phyloP scores from a whole-genome alignment of 2,329 filamentous ascomycete genomes.

The Beauveria rudraprayagi region DNA sequence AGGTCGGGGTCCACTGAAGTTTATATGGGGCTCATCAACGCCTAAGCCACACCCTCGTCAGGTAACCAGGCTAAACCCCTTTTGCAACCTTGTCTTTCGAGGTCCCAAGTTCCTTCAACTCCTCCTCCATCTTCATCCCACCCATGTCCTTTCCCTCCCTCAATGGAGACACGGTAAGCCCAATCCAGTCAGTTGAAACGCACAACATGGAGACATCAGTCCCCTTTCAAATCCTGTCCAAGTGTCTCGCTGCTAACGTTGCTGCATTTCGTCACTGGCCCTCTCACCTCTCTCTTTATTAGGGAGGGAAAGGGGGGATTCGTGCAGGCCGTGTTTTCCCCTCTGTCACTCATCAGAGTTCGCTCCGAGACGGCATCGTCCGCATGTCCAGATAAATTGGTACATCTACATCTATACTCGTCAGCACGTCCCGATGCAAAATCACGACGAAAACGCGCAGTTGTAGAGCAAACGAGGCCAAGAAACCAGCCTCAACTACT shows the following conservation, averaged over 20 bases:
- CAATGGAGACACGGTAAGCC: constrained; percentile 6
- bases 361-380: neutral
- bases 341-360: neutral
- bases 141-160: neutral
- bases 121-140: neutral
- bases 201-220: constrained; percentile 2
- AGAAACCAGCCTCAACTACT: neutral
- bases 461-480: neutral
- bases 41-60: neutral
- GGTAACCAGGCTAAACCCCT: neutral
- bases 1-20: neutral
- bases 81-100: neutral
- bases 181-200: constrained; percentile 7
- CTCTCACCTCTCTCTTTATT: neutral
- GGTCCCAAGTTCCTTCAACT: neutral
- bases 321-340: neutral
- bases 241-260: neutral
- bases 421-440: too few relatives aligned
- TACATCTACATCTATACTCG: neutral
- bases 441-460: neutral
- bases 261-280: neutral
- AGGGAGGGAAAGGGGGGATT: too few relatives aligned
- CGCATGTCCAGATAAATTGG: neutral
- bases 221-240: constrained; percentile 2
- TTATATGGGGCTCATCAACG: neutral